A percentile compares a stretch with the other conserved stretches of the same genome.
These are phyloP conservation scores for Vitis hybrid DNA, from an alignment of 177 flowering plant species.

Conservation along the genomic window DNA sequence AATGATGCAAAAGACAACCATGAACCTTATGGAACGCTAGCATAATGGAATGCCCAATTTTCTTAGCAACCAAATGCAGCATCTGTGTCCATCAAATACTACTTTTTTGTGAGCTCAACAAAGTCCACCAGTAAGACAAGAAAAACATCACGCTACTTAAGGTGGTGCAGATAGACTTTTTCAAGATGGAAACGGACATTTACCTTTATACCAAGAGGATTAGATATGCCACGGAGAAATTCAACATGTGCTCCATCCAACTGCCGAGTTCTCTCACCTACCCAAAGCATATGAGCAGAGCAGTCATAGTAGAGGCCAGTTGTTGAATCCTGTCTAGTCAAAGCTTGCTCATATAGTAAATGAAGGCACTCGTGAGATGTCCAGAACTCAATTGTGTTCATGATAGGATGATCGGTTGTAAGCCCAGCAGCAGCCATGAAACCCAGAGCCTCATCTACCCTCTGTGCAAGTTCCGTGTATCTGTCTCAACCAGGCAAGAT, in stretches of 20 bases:
- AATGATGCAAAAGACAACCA: not conserved
- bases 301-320: slow-evolving; percentile 37
- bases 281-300: slow-evolving; percentile 42
- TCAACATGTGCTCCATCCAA: slow-evolving; percentile 42
- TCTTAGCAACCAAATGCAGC: not conserved
- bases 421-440: slow-evolving; percentile 42
- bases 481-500: slow-evolving; percentile 8
- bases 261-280: slow-evolving; percentile 39
- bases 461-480: slow-evolving; percentile 33
- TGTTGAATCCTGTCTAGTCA: slow-evolving; percentile 37
- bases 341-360: slow-evolving; percentile 35
- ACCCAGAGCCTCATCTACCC: slow-evolving; percentile 42
- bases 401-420: slow-evolving; percentile 26
- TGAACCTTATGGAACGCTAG: not conserved
- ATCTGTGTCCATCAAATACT: not conserved
- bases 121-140: not conserved
- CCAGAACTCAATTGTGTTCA: slow-evolving; percentile 37
- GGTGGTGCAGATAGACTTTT: too few relatives aligned
- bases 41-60: not conserved
- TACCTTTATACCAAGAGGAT: slow-evolving; percentile 43
- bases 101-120: not conserved
- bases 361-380: slow-evolving; percentile 41
- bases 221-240: slow-evolving; percentile 33
- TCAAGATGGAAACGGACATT: not conserved
- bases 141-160: too few relatives aligned